Evolutionary conservation across 148 eudicot genomes (phyloP).

Genomic region (Amaranthus hypochondriacus): DNA sequence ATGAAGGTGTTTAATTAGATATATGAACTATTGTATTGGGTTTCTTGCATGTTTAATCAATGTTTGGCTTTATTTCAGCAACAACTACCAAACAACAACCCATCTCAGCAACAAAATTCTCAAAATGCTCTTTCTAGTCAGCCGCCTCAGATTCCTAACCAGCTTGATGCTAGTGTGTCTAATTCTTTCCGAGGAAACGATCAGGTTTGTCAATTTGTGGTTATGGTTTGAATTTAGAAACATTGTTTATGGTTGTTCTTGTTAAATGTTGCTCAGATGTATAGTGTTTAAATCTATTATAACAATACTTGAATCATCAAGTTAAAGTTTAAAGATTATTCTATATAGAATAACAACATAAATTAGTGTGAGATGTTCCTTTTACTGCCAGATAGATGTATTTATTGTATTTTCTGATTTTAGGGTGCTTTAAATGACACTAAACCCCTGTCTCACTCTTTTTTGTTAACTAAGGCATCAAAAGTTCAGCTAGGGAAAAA

Average conservation of each 20-base stretch:
- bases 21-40: constrained; percentile 9
- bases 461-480: constrained; percentile 40
- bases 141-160: constrained; percentile 43
- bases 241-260: background rate
- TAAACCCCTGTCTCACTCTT: background rate
- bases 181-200: constrained; percentile 62
- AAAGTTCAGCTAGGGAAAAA: constrained; percentile 81
- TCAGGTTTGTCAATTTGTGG: constrained; percentile 42
- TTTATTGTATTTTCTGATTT: background rate
- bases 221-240: background rate
- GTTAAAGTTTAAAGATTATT: background rate
- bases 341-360: background rate
- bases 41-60: constrained; percentile 3
- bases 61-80: constrained; percentile 30
- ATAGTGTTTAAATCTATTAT: background rate
- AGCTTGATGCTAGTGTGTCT: constrained; percentile 52
- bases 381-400: background rate
- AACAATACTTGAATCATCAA: background rate
- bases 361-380: background rate
- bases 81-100: constrained; percentile 42
- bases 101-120: constrained; percentile 41
- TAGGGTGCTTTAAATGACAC: background rate
- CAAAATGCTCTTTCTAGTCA: constrained; percentile 54
- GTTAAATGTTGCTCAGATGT: background rate
- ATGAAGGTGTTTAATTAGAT: constrained; percentile 31